phyloP scores from a whole-genome alignment of 2,329 filamentous ascomycete genomes.

The Talaromyces sp. region DNA sequence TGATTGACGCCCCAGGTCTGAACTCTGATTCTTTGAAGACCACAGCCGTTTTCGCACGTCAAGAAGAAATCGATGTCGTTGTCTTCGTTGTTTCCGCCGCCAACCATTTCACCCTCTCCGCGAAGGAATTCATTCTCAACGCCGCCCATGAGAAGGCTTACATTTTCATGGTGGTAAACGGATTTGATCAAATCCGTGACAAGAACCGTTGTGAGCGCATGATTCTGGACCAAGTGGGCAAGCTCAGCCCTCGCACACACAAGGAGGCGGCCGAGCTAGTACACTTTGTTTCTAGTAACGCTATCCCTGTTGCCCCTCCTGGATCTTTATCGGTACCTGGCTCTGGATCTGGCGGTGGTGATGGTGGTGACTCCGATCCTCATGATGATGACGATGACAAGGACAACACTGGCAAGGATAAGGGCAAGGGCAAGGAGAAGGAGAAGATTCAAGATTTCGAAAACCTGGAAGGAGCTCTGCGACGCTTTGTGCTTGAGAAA shows the following conservation, averaged over 20 bases:
- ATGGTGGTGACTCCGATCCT: constrained; percentile 57
- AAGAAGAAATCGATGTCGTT: constrained; percentile 98
- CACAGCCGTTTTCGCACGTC: constrained; percentile 92
- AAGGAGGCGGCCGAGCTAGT: constrained; percentile 93
- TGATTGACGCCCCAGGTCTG: constrained; percentile 93
- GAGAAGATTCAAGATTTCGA: constrained; percentile 90
- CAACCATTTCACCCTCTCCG: constrained; percentile 96
- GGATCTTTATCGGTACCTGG: constrained; percentile 53
- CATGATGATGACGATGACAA: constrained; percentile 53
- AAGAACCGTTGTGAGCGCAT: constrained; percentile 88
- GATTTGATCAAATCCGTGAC: constrained; percentile 90
- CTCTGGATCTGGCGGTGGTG: constrained; percentile 57
- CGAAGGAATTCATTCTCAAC: constrained; percentile 96
- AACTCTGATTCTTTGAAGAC: constrained; percentile 97
- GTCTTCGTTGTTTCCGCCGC: constrained; percentile 97
- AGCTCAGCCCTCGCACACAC: constrained; percentile 86
- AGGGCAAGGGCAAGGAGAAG: constrained; percentile 88
- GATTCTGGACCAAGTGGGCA: constrained; percentile 85
- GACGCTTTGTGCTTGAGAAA: constrained; percentile 94
- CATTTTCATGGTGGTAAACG: constrained; percentile 98
- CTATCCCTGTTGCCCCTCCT: constrained; percentile 72
- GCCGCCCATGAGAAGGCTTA: constrained; percentile 97
- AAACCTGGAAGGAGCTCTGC: constrained; percentile 81
- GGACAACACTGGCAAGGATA: constrained; percentile 62
- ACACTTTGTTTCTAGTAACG: constrained; percentile 97